Evolutionary conservation across 306 rosid genomes (phyloP), one percentile per base, ranked within the genome.

Genomic region (Rosa persica): DNA sequence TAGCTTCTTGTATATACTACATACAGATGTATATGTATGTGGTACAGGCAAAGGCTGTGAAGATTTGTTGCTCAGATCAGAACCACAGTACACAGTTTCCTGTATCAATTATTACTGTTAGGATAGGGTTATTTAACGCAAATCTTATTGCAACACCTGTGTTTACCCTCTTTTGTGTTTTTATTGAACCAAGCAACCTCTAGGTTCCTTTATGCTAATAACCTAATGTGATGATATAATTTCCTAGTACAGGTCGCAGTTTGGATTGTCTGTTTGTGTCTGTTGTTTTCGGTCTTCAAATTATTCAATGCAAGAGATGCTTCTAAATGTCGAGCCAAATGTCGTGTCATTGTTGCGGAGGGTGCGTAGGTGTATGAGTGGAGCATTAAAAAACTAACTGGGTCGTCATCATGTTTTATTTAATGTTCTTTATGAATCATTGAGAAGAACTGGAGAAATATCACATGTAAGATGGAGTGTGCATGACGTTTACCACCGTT

Each of bases 1-100:
- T 81, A 85, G 84, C 85, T 80, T 89, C 78, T 67, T 89, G 89
- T 91, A 81, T 87, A 88, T 79, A 79, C 70, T 76, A 27, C 77
- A 75, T 22, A 23, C 67, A 65, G 57, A 54, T 79, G 48, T 80
- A 75, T 81, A 79, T 67, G 74, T 76, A 68, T 51, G 75, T 79
- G 72, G 75, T 65, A 73, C 81, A 44, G 80, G 74, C 67, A 27
- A 74, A 67, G 77, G 15, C 81, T 82, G 76, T 77, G 82, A 57
- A 70, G 68, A 82, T 61, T 52, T 75, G 81, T 72, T 75, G 30
- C 74, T 65, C 67, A 55, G 51, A 57, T 74, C 71, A 82, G 42
- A 62, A 40, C 72, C 52, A 68, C 73, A 68, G 36, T 68, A 42
- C 16, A 64, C 67, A 76, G 55, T 19, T 38, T 76, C 77, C 70